phyloP scores from a whole-genome alignment of 495 filamentous ascomycete genomes.

The Pseudomonodictys pantanalensis region DNA sequence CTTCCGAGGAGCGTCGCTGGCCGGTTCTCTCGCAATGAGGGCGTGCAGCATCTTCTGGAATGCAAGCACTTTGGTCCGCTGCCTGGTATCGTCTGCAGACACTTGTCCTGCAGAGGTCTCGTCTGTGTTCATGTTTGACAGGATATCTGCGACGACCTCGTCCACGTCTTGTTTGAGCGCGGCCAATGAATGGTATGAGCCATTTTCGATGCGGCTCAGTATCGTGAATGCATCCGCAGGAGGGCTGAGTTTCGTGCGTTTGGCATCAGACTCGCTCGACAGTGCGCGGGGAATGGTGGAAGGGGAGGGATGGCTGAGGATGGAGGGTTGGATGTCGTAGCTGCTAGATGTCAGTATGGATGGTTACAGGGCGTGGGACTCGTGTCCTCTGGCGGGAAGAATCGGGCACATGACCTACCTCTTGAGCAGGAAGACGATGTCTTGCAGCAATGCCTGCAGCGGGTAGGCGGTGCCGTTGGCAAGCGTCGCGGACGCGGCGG shows the following conservation, averaged over 20 bases:
- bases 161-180: constrained; percentile 32
- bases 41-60: constrained; percentile 22
- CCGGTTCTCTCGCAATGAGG: constrained; percentile 16
- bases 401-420: constrained; percentile 20
- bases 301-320: constrained; percentile 32
- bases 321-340: constrained; percentile 40
- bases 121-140: constrained; percentile 1
- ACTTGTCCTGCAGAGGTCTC: neutral
- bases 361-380: neutral
- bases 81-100: constrained; percentile 7
- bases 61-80: constrained; percentile 15
- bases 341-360: constrained; percentile 19
- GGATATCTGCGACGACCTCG: constrained; percentile 8
- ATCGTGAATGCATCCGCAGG: constrained; percentile 13
- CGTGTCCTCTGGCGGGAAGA: neutral
- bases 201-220: constrained; percentile 7
- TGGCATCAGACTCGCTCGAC: constrained; percentile 36
- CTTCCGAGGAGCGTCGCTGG: neutral
- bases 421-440: constrained; percentile 32
- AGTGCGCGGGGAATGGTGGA: constrained; percentile 7
- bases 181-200: constrained; percentile 27
- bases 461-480: neutral
- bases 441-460: constrained; percentile 27
- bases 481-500: neutral
- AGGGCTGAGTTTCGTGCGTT: constrained; percentile 38